phyloP scores from a whole-genome alignment of 2,329 filamentous ascomycete genomes.

The Podosphaera xanthii region DNA sequence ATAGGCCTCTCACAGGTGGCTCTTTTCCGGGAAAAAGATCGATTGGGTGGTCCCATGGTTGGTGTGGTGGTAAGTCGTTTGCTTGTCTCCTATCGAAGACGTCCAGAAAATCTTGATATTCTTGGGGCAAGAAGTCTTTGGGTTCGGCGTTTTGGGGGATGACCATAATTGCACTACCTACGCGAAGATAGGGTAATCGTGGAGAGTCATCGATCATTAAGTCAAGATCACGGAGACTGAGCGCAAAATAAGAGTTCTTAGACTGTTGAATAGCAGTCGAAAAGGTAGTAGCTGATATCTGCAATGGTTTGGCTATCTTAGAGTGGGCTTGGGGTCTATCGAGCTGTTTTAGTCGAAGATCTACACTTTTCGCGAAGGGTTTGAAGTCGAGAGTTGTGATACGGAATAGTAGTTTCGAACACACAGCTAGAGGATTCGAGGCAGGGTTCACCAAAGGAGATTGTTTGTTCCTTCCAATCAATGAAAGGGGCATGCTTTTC shows the following conservation, averaged over 20 bases:
- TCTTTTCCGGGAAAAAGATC: not conserved
- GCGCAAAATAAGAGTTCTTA: not conserved
- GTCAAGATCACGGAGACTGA: not conserved
- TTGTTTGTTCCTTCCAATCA: no score
- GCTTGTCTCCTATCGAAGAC: not conserved
- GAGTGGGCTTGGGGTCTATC: no score
- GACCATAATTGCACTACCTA: not conserved
- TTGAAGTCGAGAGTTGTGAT: not conserved
- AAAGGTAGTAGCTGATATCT: not conserved
- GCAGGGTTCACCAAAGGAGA: not conserved
- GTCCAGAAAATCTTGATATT: not conserved
- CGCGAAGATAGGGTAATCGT: not conserved
- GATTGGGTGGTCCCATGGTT: not conserved
- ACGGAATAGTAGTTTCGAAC: not conserved
- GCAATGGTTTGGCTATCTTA: no score
- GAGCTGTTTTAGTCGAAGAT: no score
- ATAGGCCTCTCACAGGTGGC: no score
- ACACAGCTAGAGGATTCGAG: not conserved
- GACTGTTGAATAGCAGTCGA: not conserved
- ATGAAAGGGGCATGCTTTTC: no score
- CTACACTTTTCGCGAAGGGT: not conserved
- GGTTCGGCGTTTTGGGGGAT: not conserved
- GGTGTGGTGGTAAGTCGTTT: not conserved
- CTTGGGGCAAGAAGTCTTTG: not conserved
- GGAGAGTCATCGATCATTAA: not conserved